Conservation (phyloP, 768 basidiomycete species). For the Hypsizygus marmoreus region DNA sequence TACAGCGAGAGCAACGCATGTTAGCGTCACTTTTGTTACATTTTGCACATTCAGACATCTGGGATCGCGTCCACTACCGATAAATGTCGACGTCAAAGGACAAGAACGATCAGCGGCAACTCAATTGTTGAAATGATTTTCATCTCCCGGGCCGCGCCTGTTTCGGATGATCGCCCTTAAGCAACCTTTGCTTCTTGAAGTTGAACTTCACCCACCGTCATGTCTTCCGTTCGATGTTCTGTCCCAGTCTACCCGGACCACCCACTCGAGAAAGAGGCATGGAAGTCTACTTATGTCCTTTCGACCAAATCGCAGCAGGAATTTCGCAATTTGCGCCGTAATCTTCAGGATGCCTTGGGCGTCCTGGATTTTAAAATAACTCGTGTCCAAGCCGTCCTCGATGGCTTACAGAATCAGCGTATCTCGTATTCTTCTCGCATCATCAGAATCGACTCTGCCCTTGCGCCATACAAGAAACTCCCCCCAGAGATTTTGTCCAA, state of each 20-base stretch:
- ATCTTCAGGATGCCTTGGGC: neutral
- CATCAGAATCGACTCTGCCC: constrained; percentile 1
- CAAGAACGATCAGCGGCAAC: too few relatives aligned
- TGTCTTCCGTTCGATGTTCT: too few relatives aligned
- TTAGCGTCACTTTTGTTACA: constrained; percentile 1
- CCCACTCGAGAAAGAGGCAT: constrained; percentile 4
- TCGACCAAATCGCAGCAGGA: neutral
- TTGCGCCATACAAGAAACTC: constrained; percentile 6
- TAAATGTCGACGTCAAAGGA: too few relatives aligned
- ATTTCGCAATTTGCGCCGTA: neutral
- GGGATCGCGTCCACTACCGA: too few relatives aligned
- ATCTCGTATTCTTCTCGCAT: constrained; percentile 2
- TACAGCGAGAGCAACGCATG: constrained; percentile 9
- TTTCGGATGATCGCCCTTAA: too few relatives aligned
- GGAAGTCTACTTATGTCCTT: neutral
- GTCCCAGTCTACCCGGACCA: too few relatives aligned
- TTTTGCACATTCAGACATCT: neutral
- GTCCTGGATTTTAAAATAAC: neutral
- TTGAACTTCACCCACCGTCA: too few relatives aligned
- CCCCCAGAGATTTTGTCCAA: constrained; percentile 6
- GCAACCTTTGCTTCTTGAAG: too few relatives aligned
- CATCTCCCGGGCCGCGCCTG: too few relatives aligned
- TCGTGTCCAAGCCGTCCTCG: neutral
- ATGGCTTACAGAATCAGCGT: neutral
- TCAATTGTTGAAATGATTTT: too few relatives aligned